phyloP scores from a whole-genome alignment of 805 yeast species.

The Lipomyces mesembrius region DNA sequence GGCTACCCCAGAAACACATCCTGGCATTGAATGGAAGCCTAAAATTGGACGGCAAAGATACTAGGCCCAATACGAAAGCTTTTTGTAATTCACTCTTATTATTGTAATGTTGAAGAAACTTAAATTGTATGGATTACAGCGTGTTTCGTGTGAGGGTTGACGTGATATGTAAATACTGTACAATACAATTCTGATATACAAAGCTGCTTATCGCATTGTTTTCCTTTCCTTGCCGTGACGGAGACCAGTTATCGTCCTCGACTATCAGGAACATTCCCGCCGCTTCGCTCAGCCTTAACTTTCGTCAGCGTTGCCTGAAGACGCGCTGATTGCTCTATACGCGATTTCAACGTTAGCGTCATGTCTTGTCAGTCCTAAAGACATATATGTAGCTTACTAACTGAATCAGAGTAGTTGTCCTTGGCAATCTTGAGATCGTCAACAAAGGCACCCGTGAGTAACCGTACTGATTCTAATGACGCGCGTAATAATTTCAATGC shows the following conservation, averaged over 20 bases:
- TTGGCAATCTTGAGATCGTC: slow-evolving; percentile 22
- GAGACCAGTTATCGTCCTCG: neutral
- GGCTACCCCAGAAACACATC: slow-evolving; percentile 48
- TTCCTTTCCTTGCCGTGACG: neutral
- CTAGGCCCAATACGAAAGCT: slow-evolving; percentile 4
- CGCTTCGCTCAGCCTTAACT: neutral
- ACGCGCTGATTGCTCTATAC: slow-evolving; percentile 4
- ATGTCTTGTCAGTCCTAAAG: too few relatives aligned
- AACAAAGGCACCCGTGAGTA: slow-evolving; percentile 23
- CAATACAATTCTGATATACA: neutral
- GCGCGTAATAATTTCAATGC: slow-evolving; percentile 32
- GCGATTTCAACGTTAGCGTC: neutral
- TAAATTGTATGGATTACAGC: too few relatives aligned
- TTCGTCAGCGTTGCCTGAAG: neutral
- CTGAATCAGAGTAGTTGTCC: slow-evolving; percentile 23
- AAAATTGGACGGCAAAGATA: slow-evolving; percentile 29
- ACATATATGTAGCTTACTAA: slow-evolving; percentile 15
- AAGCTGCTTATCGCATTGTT: neutral
- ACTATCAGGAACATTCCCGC: neutral
- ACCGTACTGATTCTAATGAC: slow-evolving; percentile 34
- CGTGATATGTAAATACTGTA: neutral
- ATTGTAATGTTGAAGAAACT: neutral
- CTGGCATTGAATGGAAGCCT: slow-evolving; percentile 48
- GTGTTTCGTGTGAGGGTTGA: neutral
- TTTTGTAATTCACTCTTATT: neutral